Conservation (phyloP, 208 protist genomes). For the Wallacemonas sp. region DNA sequence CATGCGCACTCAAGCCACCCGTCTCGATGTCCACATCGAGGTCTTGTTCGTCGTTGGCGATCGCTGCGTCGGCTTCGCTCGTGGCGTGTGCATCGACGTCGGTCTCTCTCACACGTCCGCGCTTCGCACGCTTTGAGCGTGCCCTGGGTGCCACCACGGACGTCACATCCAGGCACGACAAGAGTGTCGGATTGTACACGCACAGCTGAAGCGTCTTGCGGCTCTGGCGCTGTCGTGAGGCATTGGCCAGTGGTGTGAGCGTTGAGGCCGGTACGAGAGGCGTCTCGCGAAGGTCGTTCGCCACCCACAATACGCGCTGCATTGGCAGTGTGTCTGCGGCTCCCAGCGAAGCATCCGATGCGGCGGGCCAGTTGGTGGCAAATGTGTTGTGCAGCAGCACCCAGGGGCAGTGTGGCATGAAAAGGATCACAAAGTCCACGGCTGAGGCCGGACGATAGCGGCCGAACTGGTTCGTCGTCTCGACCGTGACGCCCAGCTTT, state of each 20-base stretch:
- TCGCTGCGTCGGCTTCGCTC: background rate
- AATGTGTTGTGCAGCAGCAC: conserved; percentile 60
- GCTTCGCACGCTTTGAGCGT: conserved; percentile 4
- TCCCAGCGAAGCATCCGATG: background rate
- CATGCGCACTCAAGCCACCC: conserved; percentile 3
- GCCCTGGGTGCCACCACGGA: background rate
- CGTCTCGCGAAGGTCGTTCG: conserved; percentile 38
- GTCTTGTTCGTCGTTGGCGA: background rate
- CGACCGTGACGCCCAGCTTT: conserved; percentile 40
- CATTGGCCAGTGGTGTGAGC: background rate
- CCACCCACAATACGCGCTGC: conserved; percentile 39
- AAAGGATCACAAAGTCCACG: conserved; percentile 40
- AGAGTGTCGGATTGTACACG: conserved; percentile 20
- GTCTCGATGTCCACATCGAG: background rate
- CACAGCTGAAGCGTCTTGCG: conserved; percentile 5
- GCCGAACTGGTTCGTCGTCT: conserved; percentile 41
- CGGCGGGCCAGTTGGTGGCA: conserved; percentile 33
- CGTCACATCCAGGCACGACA: conserved; percentile 15
- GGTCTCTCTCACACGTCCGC: background rate
- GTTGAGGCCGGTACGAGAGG: conserved; percentile 1
- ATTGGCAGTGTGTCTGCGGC: no score
- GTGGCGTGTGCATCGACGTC: background rate
- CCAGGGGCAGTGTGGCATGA: conserved; percentile 72
- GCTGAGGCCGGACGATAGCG: conserved; percentile 27
- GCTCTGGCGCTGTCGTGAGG: background rate